phyloP scores from a whole-genome alignment of 2,329 filamentous ascomycete genomes.

The Fusarium miscanthi region DNA sequence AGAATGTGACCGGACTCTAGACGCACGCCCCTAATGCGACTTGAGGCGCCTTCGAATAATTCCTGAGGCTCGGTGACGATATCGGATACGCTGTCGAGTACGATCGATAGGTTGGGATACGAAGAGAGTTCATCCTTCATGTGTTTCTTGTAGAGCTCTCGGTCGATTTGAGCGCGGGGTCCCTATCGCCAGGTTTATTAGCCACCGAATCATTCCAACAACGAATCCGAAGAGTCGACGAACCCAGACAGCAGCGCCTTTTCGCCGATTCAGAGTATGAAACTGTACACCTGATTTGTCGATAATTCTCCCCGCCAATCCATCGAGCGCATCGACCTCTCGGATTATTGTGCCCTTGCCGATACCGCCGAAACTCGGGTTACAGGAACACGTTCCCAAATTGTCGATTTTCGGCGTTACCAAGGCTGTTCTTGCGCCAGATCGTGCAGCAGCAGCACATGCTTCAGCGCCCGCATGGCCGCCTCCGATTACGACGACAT shows the following conservation, averaged over 20 bases:
- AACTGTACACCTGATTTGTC: conserved; percentile 98
- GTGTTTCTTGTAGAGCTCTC: conserved; percentile 85
- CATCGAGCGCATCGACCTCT: conserved; percentile 95
- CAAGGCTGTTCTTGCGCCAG: conserved; percentile 88
- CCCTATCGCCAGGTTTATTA: conserved; percentile 60
- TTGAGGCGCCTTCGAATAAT: conserved; percentile 59
- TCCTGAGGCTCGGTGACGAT: conserved; percentile 72
- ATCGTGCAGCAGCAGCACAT: conserved; percentile 87
- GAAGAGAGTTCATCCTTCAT: conserved; percentile 87
- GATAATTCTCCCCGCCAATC: conserved; percentile 86
- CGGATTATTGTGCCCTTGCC: conserved; percentile 96
- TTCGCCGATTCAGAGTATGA: conserved; percentile 84
- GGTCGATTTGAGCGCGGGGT: conserved; percentile 94
- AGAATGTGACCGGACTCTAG: conserved; percentile 90
- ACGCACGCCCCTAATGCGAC: conserved; percentile 84
- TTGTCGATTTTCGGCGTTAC: conserved; percentile 90
- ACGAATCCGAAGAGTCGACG: conserved; percentile 24
- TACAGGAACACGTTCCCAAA: conserved; percentile 94
- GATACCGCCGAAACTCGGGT: conserved; percentile 97
- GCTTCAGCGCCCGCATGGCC: conserved; percentile 97
- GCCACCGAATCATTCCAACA: background rate
- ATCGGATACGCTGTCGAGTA: conserved; percentile 91
- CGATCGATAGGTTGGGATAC: conserved; percentile 82
- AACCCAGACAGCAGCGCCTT: conserved; percentile 93
- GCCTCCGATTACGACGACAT: conserved; percentile 95